Conservation (phyloP, 805 yeast genomes). For the Pichia membranifaciens region DNA sequence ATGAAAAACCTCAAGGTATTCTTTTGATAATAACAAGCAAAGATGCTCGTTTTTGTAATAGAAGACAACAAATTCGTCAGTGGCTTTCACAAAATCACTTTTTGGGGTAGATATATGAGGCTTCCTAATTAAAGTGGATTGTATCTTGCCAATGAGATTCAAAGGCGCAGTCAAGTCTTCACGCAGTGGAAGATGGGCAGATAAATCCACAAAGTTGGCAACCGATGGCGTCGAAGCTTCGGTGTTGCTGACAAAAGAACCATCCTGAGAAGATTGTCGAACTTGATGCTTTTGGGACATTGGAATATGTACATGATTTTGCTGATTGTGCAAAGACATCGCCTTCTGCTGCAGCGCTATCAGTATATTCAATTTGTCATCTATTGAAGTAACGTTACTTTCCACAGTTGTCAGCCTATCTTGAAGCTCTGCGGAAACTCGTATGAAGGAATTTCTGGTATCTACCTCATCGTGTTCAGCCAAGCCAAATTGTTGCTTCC, state of each 20-base stretch:
- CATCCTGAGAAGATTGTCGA: conserved; percentile 1
- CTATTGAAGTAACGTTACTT: not conserved
- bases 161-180: conserved; percentile 27
- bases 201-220: conserved; percentile 9
- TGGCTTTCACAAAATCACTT: conserved; percentile 30
- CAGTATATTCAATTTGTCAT: not conserved
- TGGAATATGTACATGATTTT: not conserved
- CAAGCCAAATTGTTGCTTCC: too few relatives aligned
- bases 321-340: not conserved
- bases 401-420: not conserved
- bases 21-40: conserved; percentile 40
- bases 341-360: not conserved
- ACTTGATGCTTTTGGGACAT: not conserved
- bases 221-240: conserved; percentile 1
- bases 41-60: conserved; percentile 38
- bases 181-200: conserved; percentile 7
- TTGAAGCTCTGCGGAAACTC: too few relatives aligned
- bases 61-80: conserved; percentile 42
- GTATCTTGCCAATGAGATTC: conserved; percentile 27
- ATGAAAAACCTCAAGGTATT: conserved; percentile 48
- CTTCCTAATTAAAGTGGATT: conserved; percentile 22
- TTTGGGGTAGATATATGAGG: conserved; percentile 18
- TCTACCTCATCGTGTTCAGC: not conserved
- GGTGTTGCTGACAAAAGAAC: not conserved
- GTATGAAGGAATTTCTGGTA: too few relatives aligned